Evolutionary conservation across 352 stramenopile genomes (phyloP).

Genomic region (Phytophthora pini): DNA sequence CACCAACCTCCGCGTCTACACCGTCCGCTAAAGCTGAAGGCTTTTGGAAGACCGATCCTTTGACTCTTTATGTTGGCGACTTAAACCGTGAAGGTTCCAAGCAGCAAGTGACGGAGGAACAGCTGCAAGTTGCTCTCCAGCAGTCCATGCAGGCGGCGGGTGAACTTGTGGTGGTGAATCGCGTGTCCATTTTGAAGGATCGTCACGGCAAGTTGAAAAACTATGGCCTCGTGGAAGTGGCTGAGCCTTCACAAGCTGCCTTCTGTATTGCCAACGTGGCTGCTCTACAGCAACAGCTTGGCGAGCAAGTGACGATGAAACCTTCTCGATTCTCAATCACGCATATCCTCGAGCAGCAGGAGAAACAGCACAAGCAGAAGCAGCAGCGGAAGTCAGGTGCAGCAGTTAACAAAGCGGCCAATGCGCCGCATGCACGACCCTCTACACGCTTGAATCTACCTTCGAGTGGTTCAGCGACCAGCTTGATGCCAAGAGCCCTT

Average conservation of each 20-base stretch:
- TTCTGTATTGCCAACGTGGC: conserved; percentile 39
- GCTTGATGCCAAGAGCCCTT: conserved; percentile 64
- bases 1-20: conserved; percentile 22
- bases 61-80: conserved; percentile 66
- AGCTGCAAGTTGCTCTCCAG: conserved; percentile 48
- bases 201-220: conserved; percentile 69
- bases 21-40: conserved; percentile 22
- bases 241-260: conserved; percentile 33
- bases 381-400: conserved; percentile 27
- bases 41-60: conserved; percentile 55
- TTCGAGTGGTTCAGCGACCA: conserved; percentile 31
- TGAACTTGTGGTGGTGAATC: conserved; percentile 45
- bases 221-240: conserved; percentile 67
- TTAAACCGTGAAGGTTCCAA: conserved; percentile 44
- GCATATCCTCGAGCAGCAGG: conserved; percentile 65
- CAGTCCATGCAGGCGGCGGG: conserved; percentile 42
- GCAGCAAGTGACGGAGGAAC: conserved; percentile 41
- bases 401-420: conserved; percentile 12
- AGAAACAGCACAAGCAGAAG: conserved; percentile 52
- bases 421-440: conserved; percentile 30
- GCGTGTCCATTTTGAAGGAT: conserved; percentile 63
- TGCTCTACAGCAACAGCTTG: conserved; percentile 46
- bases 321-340: conserved; percentile 68
- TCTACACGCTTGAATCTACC: conserved; percentile 37
- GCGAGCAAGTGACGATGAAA: conserved; percentile 62